These are phyloP conservation scores for Xylaria bambusicola DNA, from an alignment of 495 filamentous ascomycete species.

Conservation along the genomic window DNA sequence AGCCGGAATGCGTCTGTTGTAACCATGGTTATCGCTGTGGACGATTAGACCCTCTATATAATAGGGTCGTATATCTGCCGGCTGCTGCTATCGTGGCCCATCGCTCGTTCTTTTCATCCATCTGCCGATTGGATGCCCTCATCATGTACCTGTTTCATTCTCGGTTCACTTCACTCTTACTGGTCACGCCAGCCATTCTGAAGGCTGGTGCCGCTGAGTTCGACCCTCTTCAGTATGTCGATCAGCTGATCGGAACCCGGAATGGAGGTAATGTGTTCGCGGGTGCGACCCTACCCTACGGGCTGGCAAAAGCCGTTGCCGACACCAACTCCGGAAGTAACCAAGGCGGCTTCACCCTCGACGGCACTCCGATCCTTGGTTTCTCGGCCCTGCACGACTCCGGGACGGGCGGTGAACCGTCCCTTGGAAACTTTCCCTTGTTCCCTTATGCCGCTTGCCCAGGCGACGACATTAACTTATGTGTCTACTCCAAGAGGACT, in stretches of 20 bases:
- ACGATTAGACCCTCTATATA: conserved; percentile 9
- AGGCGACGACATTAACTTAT: conserved; percentile 63
- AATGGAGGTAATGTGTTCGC: conserved; percentile 75
- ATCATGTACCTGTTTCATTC: conserved; percentile 24
- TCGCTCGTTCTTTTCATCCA: neutral
- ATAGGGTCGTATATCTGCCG: conserved; percentile 6
- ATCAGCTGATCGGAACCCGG: conserved; percentile 61
- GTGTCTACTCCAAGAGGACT: conserved; percentile 58
- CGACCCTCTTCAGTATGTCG: conserved; percentile 46
- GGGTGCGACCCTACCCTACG: conserved; percentile 71
- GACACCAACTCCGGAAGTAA: conserved; percentile 66
- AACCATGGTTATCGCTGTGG: conserved; percentile 3
- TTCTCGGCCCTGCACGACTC: conserved; percentile 72
- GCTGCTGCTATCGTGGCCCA: neutral
- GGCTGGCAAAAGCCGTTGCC: conserved; percentile 78
- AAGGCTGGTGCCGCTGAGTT: conserved; percentile 28
- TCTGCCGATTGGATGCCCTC: conserved; percentile 12
- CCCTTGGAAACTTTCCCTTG: conserved; percentile 73
- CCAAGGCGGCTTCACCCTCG: conserved; percentile 72
- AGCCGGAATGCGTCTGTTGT: conserved; percentile 7
- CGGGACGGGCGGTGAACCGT: conserved; percentile 68
- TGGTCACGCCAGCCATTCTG: conserved; percentile 19
- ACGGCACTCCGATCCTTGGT: conserved; percentile 61
- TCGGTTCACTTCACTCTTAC: conserved; percentile 18
- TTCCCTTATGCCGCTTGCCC: conserved; percentile 69